Base-by-base conservation (phyloP, 345 rosid species). In the Corchorus capsularis region DNA sequence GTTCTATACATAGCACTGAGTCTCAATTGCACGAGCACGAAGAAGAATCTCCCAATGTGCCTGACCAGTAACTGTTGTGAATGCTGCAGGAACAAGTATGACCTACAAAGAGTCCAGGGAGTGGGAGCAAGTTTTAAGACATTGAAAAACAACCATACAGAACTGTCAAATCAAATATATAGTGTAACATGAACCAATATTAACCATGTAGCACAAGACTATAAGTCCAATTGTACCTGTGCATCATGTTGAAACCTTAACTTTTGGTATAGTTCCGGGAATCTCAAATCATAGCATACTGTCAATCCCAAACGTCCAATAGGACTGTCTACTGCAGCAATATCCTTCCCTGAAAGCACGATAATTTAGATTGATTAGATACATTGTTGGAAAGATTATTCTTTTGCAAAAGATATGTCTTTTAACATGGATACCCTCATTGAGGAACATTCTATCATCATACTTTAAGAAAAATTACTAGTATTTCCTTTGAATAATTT, bases 41-140 rank as follows among this genome's bases (percentile, higher is more conserved):
- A 95, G 99, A 62, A 93, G 91, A 85, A 92, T 79, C 83, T 95
- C 98, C 99, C 99, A 95, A 80, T 95, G 99, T 64, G 98, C 98
- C 79, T 87, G 81, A 62, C 97, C 99, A 7, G 99, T 93, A 67
- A 86, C 92, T 77, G 79, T 85, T 32, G 99, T 93, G 81, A 95
- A 95, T 78, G 99, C 98, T 54, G 98, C 80, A 43, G 98, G 98
- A 49, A 93, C 98, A 63, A 95, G 81, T 75, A 95, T 74, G 85
- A 95, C 88, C 98, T 93, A 83, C 52, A 69, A 49, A 76, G 35
- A 56, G 63, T 13, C 35, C 73, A 77, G 22, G 45, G 15, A 57
- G 62, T 45, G 22, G 45, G 15, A 57, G 62, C 50, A 60, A 32
- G 16, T 56, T 19, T 78, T 20, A 50, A 11, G 68, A 54, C 8